Percentiles rank a stretch among this genome's conserved stretches.
Conservation (phyloP, 129 eudicot genomes). For the Centella asiatica region DNA sequence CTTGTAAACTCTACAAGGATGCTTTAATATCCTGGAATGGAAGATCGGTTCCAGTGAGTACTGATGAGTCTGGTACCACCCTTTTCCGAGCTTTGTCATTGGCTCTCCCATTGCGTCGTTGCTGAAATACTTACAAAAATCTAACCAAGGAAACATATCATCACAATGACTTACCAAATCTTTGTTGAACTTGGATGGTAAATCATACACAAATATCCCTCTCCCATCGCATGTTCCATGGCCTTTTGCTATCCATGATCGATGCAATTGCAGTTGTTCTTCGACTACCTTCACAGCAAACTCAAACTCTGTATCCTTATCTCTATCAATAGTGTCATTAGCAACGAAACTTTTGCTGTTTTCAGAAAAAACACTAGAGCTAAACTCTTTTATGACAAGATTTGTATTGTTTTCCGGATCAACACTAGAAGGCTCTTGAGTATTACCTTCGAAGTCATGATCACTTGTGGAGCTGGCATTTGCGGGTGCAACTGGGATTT, state of each 20-base stretch:
- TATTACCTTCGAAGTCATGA: background rate
- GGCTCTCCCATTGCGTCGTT: constrained; percentile 71
- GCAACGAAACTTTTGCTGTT: constrained; percentile 2
- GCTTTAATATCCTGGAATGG: constrained; percentile 62
- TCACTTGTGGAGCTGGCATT: constrained; percentile 22
- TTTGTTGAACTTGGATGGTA: constrained; percentile 76
- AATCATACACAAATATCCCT: constrained; percentile 62
- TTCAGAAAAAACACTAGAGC: constrained; percentile 4
- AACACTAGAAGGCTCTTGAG: background rate
- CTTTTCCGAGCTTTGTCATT: constrained; percentile 49
- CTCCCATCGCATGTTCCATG: constrained; percentile 39
- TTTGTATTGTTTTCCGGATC: constrained; percentile 14
- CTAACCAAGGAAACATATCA: constrained; percentile 55
- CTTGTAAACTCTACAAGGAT: constrained; percentile 67
- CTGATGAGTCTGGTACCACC: constrained; percentile 80
- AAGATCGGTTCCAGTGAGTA: constrained; percentile 69
- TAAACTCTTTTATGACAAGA: background rate
- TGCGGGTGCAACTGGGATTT: constrained; percentile 25
- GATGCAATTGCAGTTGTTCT: constrained; percentile 48
- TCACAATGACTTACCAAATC: constrained; percentile 54
- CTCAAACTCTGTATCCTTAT: constrained; percentile 25
- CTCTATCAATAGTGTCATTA: constrained; percentile 3
- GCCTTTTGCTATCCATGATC: constrained; percentile 44
- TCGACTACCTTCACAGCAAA: constrained; percentile 39
- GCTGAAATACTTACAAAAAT: constrained; percentile 50